A percentile compares a stretch with the other conserved stretches of the same genome.
These are phyloP conservation scores for Murraya koenigii DNA, from an alignment of 345 rosid species.

Conservation along the genomic window DNA sequence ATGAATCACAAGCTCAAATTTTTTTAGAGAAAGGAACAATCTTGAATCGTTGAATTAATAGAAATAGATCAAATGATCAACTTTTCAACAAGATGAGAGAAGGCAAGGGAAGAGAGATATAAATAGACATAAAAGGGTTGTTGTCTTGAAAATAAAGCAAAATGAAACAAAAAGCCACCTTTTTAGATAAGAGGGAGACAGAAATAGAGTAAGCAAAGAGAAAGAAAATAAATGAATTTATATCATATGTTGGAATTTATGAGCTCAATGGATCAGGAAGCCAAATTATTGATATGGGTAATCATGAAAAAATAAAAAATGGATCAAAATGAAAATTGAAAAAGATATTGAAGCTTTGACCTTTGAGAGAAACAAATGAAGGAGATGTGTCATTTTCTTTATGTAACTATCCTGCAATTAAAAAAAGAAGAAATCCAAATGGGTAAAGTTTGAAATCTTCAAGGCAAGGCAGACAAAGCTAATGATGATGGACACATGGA, in stretches of 20 bases:
- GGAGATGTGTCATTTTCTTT: conserved; percentile 23
- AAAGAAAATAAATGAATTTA: conserved; percentile 20
- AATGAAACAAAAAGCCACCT: conserved; percentile 9
- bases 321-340: conserved; percentile 16
- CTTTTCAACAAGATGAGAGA: background rate
- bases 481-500: conserved; percentile 2
- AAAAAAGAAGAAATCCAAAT: background rate
- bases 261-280: conserved; percentile 23
- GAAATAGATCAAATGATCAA: conserved; percentile 1
- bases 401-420: background rate
- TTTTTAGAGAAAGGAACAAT: background rate
- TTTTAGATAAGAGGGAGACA: conserved; percentile 9
- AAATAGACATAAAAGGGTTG: conserved; percentile 12
- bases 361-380: conserved; percentile 19
- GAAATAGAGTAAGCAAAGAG: conserved; percentile 22
- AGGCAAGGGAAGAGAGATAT: background rate
- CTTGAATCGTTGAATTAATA: background rate
- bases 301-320: conserved; percentile 9
- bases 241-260: conserved; percentile 16
- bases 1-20: conserved; percentile 17
- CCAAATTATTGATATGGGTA: background rate
- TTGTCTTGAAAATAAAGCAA: conserved; percentile 8
- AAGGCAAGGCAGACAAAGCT: background rate
- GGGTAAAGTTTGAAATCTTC: conserved; percentile 39
- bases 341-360: background rate